Base-by-base conservation (phyloP, 805 yeast species). In the Brettanomyces anomalus region DNA sequence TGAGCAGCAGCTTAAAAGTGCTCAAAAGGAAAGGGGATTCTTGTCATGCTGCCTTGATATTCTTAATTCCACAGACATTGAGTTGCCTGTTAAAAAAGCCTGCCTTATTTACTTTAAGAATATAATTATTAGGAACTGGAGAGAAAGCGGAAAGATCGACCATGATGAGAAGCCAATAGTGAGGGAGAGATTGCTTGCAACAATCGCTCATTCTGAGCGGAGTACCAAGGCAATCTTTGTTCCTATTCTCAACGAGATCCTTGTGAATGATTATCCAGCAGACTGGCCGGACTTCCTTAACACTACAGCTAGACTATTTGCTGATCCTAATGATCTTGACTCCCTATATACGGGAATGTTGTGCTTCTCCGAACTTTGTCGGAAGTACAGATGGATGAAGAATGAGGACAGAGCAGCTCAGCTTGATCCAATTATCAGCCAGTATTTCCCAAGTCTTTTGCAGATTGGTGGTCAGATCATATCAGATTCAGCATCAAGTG, bases 41-140 rank as follows among this genome's bases (percentile, higher is more conserved):
- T 64, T 86, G 33, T 83, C 83, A 4, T 89, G 90, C 2, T 85
- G 95, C 60, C 65, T 90, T 38, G 90, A 85, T 56, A 81, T 88
- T 41, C 70, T 87, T 16, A 58, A 72, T 15, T 73, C 76, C 17
- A 62, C 63, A 5, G 75, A 71, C 15, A 77, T 75, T 10, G 67
- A 76, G 16, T 68, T 71, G 1, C 74, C 71, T 24, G 73, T 85
- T 40, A 77, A 81, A 52, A 71, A 78, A 44, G 87, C 96, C 7
- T 85, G 95, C 21, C 93, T 94, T 0, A 81, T 90, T 19, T 89
- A 79, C 61, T 78, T 90, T 64, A 90, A 90, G 58, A 93, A 90
- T 61, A 70, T 79, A 43, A 70, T 88, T 15, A 62, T 71, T 11
- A 72, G 75, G 39, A 70, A 73, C 46, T 93, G 97, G 97, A 51